Conservation (phyloP, 257 asterid genomes). For the Nicotiana attenuata region DNA sequence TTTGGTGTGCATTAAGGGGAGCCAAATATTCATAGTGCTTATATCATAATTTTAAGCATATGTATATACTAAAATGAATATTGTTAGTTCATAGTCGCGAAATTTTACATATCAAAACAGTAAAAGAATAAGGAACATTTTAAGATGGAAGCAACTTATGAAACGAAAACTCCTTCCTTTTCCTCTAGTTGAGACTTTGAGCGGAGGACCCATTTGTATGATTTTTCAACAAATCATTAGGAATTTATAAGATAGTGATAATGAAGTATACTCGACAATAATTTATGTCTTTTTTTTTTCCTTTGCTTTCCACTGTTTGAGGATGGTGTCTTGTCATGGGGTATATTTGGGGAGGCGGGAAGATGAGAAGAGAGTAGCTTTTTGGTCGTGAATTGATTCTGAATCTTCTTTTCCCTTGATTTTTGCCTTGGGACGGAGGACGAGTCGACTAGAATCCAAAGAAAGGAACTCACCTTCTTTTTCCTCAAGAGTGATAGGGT, state of each 20-base stretch:
- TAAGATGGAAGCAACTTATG: not conserved
- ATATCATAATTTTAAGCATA: not conserved
- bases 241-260: not conserved
- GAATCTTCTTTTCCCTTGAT: constrained; percentile 15
- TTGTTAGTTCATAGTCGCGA: not conserved
- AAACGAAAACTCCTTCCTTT: not conserved
- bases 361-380: not conserved
- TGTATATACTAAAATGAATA: too few species aligned
- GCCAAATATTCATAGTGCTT: not conserved
- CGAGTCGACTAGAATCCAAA: constrained; percentile 2
- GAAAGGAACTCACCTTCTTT: not conserved
- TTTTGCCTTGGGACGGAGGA: not conserved
- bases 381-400: not conserved
- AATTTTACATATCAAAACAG: not conserved
- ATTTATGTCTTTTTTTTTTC: not conserved
- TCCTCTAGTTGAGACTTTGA: not conserved
- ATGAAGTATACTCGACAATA: not conserved
- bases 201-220: not conserved
- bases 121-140: not conserved
- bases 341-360: constrained; percentile 2
- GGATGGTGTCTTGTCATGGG: constrained; percentile 1
- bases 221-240: not conserved
- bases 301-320: not conserved
- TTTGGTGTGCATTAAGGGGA: not conserved
- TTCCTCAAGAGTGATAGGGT: not conserved